phyloP scores from a whole-genome alignment of 305 asterid genomes.

The Plantago lanceolata region DNA sequence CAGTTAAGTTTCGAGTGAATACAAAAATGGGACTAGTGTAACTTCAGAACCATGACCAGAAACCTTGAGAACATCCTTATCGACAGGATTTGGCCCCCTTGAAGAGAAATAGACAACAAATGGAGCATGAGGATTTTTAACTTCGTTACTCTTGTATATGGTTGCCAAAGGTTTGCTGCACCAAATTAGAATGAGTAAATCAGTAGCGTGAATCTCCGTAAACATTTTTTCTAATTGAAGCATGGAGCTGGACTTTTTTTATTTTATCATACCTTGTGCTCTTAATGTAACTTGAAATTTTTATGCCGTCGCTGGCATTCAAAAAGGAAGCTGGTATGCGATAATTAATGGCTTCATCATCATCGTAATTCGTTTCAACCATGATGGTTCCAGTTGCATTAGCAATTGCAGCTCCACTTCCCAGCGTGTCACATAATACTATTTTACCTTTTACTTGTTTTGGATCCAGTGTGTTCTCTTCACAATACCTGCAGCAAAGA shows the following conservation, averaged over 20 bases:
- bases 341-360: neutral
- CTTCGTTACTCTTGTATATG: slow-evolving; percentile 35
- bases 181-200: neutral
- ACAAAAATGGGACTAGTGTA: neutral
- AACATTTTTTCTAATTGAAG: neutral
- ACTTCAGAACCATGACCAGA: neutral
- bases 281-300: neutral
- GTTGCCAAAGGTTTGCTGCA: slow-evolving; percentile 46
- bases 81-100: slow-evolving; percentile 43
- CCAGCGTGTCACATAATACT: neutral
- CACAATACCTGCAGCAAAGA: slow-evolving; percentile 35
- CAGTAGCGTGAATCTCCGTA: too few species aligned
- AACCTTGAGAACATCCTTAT: slow-evolving; percentile 41
- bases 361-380: neutral
- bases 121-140: slow-evolving; percentile 26
- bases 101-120: slow-evolving; percentile 38
- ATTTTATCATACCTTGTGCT: neutral
- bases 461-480: neutral
- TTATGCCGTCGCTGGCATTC: neutral
- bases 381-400: neutral
- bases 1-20: neutral
- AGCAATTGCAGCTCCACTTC: neutral
- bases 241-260: neutral
- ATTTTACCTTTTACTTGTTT: neutral
- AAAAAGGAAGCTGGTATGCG: neutral